A percentile compares a stretch with the other conserved stretches of the same genome.
These are phyloP conservation scores for Neopestalotiopsis clavispora DNA, from an alignment of 2,329 filamentous ascomycete species.

Conservation along the genomic window DNA sequence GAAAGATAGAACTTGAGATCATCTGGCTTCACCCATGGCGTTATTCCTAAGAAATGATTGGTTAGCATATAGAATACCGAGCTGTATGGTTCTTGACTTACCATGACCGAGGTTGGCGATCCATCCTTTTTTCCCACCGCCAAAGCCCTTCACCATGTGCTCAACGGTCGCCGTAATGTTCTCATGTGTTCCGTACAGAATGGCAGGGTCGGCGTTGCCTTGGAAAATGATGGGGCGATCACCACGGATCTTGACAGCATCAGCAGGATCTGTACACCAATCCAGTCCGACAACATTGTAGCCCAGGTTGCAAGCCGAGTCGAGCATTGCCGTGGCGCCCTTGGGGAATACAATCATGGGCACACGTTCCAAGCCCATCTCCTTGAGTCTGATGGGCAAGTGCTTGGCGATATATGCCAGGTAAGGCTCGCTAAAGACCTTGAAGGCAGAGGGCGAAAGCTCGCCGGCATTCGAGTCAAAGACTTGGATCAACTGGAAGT, in stretches of 20 bases:
- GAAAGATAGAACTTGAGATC: conserved; percentile 93
- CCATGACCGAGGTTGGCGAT: conserved; percentile 97
- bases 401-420: conserved; percentile 82
- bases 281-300: conserved; percentile 95
- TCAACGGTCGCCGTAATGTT: conserved; percentile 84
- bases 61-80: not conserved
- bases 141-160: conserved; percentile 87
- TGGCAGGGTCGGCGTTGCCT: conserved; percentile 93
- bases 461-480: conserved; percentile 99
- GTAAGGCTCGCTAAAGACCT: conserved; percentile 84
- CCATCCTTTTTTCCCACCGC: conserved; percentile 81
- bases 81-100: conserved; percentile 46
- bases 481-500: conserved; percentile 78
- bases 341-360: conserved; percentile 99
- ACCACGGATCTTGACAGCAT: conserved; percentile 80
- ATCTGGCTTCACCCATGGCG: conserved; percentile 91
- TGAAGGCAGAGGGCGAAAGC: conserved; percentile 83
- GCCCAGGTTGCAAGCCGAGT: conserved; percentile 83
- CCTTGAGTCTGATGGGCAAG: conserved; percentile 74
- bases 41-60: conserved; percentile 70
- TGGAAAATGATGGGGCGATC: conserved; percentile 80
- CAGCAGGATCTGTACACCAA: conserved; percentile 88
- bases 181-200: conserved; percentile 83
- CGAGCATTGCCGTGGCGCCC: conserved; percentile 93
- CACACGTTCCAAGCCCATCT: conserved; percentile 77